These are phyloP conservation scores for Chlamydomonas reinhardtii DNA, from an alignment of 163 green algal species.

Conservation along the genomic window DNA sequence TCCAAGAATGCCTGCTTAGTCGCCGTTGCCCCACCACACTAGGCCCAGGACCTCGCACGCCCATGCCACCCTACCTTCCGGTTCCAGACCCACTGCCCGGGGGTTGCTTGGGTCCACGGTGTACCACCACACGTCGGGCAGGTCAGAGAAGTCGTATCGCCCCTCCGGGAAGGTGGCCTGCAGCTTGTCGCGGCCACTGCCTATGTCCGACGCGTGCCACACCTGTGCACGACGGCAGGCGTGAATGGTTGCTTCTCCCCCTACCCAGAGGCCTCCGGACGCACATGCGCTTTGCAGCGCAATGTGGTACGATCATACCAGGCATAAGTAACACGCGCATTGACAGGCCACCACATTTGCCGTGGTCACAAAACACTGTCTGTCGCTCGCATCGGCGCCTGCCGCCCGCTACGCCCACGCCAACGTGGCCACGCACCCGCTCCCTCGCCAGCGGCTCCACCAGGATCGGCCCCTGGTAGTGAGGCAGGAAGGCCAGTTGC, in stretches of 20 bases:
- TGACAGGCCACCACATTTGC: no score
- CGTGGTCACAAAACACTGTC: no score
- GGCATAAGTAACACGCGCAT: no score
- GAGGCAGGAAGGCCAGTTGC: conserved; percentile 62
- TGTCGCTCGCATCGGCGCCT: no score
- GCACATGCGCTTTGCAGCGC: no score
- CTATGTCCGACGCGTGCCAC: conserved; percentile 73
- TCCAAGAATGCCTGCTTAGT: no score
- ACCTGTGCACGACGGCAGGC: conserved; percentile 45
- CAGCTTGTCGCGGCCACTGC: conserved; percentile 51
- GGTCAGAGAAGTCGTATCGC: conserved; percentile 50
- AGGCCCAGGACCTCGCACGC: not conserved
- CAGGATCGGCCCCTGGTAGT: conserved; percentile 48
- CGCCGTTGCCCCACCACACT: no score
- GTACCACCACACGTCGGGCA: conserved; percentile 67
- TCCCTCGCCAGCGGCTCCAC: conserved; percentile 68
- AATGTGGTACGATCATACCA: no score
- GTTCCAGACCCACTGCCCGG: conserved; percentile 47
- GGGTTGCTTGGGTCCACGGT: conserved; percentile 32
- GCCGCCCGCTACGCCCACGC: no score
- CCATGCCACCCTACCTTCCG: conserved; percentile 40
- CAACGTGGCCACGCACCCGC: conserved; percentile 37
- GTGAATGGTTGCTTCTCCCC: no score
- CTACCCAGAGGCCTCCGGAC: no score
- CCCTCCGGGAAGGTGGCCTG: conserved; percentile 51